Percentiles rank a stretch among this genome's conserved stretches.
Evolutionary conservation across 73 alveolate species (phyloP).

Genomic region (Durusdinium trenchii): DNA sequence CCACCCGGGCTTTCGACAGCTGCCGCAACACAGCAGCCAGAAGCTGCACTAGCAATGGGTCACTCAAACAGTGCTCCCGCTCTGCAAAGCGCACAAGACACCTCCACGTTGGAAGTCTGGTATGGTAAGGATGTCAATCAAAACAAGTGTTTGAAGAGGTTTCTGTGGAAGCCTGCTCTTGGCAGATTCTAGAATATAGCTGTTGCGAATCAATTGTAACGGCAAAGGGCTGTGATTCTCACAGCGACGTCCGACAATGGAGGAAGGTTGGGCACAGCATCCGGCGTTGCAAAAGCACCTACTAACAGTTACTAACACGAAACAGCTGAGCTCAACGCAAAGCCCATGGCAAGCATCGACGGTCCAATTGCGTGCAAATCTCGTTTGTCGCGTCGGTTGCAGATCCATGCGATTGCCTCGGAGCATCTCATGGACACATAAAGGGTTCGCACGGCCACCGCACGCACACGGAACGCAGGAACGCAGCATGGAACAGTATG

Average conservation of each 20-base stretch:
- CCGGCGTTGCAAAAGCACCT: not conserved
- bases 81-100: conserved; percentile 73
- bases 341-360: conserved; percentile 84
- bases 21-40: conserved; percentile 57
- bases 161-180: not conserved
- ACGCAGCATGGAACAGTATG: too few relatives aligned
- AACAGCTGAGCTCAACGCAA: conserved; percentile 37
- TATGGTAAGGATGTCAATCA: not conserved
- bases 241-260: not conserved
- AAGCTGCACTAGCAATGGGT: not conserved
- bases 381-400: conserved; percentile 17
- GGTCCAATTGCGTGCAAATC: conserved; percentile 24
- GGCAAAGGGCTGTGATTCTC: not conserved
- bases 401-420: conserved; percentile 19
- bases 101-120: conserved; percentile 8
- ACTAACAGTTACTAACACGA: not conserved
- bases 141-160: not conserved
- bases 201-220: not conserved
- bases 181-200: not conserved
- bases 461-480: too few relatives aligned
- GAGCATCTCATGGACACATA: too few relatives aligned
- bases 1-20: conserved; percentile 41
- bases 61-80: not conserved
- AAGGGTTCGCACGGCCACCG: too few relatives aligned
- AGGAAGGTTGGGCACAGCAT: not conserved